Evolutionary conservation across 768 basidiomycete genomes (phyloP).

Genomic region (Amanita rimosa): DNA sequence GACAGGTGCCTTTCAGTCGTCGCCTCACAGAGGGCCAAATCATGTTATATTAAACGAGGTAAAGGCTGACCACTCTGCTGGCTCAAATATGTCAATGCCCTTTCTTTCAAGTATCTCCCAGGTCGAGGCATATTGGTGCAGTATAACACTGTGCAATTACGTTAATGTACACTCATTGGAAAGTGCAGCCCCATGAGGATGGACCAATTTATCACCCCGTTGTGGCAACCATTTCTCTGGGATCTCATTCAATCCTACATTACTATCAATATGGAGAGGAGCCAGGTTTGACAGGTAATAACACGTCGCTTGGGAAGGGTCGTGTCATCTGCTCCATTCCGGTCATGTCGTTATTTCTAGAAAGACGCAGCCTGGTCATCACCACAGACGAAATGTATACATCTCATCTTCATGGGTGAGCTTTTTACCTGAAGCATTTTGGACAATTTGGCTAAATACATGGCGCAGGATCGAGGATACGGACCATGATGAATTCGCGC

Average conservation of each 20-base stretch:
- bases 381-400: slow-evolving; percentile 61
- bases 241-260: slow-evolving; percentile 74
- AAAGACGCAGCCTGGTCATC: slow-evolving; percentile 79
- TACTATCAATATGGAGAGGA: slow-evolving; percentile 55
- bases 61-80: neutral
- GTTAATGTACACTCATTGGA: neutral
- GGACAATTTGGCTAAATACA: slow-evolving; percentile 2
- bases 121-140: slow-evolving; percentile 90
- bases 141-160: slow-evolving; percentile 3
- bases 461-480: slow-evolving; percentile 44
- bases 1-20: slow-evolving; percentile 51
- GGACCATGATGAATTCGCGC: slow-evolving; percentile 34
- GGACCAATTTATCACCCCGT: slow-evolving; percentile 81
- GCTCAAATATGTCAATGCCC: slow-evolving; percentile 6
- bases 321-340: slow-evolving; percentile 54
- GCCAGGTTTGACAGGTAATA: slow-evolving; percentile 8
- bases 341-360: slow-evolving; percentile 62
- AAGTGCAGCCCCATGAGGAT: slow-evolving; percentile 78
- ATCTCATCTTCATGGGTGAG: slow-evolving; percentile 63
- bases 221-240: slow-evolving; percentile 85
- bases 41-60: slow-evolving; percentile 88
- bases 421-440: neutral
- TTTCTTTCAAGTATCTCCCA: slow-evolving; percentile 52
- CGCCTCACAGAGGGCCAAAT: slow-evolving; percentile 65
- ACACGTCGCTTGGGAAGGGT: slow-evolving; percentile 22